Conservation (phyloP, 805 yeast species). For the Kodamaea kaohsiungensis region DNA sequence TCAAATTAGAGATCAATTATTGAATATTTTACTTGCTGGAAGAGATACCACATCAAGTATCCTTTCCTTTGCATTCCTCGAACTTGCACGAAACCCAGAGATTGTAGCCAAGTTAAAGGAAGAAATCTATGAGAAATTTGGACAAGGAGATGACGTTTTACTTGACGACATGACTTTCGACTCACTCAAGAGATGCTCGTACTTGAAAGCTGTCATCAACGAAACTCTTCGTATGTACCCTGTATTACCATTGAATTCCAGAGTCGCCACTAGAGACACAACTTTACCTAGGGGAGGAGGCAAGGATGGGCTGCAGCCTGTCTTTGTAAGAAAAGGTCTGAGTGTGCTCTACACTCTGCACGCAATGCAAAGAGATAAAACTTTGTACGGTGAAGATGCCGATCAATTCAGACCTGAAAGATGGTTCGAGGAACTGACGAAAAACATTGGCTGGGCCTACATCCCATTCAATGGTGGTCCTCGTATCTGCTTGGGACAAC, state of each 20-base stretch:
- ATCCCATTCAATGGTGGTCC: slow-evolving; percentile 28
- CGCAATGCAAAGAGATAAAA: slow-evolving; percentile 41
- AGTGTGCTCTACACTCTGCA: slow-evolving; percentile 40
- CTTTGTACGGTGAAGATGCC: slow-evolving; percentile 34
- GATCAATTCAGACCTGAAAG: slow-evolving; percentile 36
- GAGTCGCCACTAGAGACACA: slow-evolving; percentile 24
- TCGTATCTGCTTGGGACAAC: slow-evolving; percentile 25
- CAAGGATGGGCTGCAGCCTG: slow-evolving; percentile 23
- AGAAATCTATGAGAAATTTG: slow-evolving; percentile 31
- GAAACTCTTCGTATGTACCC: slow-evolving; percentile 41
- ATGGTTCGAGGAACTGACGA: slow-evolving; percentile 25
- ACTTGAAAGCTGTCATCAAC: slow-evolving; percentile 36
- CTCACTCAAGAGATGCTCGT: slow-evolving; percentile 39
- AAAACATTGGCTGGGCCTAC: slow-evolving; percentile 22
- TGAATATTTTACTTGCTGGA: slow-evolving; percentile 44
- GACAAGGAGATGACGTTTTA: slow-evolving; percentile 28
- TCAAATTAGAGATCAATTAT: slow-evolving; percentile 37
- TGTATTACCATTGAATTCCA: slow-evolving; percentile 23
- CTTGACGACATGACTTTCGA: slow-evolving; percentile 37
- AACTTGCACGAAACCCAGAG: slow-evolving; percentile 35
- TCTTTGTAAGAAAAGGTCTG: slow-evolving; percentile 40
- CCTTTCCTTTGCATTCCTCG: slow-evolving; percentile 35
- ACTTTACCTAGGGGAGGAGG: slow-evolving; percentile 30
- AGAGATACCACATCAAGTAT: slow-evolving; percentile 47
- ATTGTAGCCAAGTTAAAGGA: slow-evolving; percentile 30